Evolutionary conservation across 345 rosid species (phyloP).

Genomic region (Noccaea caerulescens): DNA sequence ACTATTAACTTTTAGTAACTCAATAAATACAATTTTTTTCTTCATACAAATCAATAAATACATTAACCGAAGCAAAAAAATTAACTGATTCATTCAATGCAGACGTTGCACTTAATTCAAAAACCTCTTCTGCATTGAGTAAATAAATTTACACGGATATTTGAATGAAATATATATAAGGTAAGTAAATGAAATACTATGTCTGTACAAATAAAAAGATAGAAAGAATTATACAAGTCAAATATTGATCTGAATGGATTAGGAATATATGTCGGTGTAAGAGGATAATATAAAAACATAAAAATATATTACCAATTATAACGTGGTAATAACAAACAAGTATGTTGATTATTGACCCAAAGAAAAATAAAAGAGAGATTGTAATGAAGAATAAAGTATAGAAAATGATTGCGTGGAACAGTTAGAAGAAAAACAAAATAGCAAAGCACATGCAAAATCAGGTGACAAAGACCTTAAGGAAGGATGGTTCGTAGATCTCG

Average conservation of each 20-base stretch:
- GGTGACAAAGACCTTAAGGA: conserved; percentile 25
- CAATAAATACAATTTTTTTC: neutral
- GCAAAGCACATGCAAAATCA: conserved; percentile 39
- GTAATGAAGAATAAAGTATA: conserved; percentile 1
- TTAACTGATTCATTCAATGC: conserved; percentile 8
- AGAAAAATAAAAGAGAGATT: neutral
- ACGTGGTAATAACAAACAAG: neutral
- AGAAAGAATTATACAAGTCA: neutral
- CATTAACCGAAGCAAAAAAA: conserved; percentile 10
- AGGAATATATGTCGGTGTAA: conserved; percentile 27
- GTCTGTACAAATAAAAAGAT: no score
- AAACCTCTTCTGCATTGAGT: neutral
- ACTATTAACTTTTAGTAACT: neutral
- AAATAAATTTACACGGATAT: neutral
- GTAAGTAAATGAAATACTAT: neutral
- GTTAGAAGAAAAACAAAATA: conserved; percentile 5
- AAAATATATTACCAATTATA: neutral
- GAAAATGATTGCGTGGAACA: conserved; percentile 12
- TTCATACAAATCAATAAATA: conserved; percentile 7
- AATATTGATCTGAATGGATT: conserved; percentile 8
- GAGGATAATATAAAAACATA: neutral
- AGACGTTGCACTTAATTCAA: neutral
- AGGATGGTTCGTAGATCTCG: conserved; percentile 39
- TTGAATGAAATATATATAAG: neutral
- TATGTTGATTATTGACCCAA: neutral